These are phyloP conservation scores for Aegilops speltoides DNA, from an alignment of 176 grass and related monocot genomes.

Conservation along the genomic window DNA sequence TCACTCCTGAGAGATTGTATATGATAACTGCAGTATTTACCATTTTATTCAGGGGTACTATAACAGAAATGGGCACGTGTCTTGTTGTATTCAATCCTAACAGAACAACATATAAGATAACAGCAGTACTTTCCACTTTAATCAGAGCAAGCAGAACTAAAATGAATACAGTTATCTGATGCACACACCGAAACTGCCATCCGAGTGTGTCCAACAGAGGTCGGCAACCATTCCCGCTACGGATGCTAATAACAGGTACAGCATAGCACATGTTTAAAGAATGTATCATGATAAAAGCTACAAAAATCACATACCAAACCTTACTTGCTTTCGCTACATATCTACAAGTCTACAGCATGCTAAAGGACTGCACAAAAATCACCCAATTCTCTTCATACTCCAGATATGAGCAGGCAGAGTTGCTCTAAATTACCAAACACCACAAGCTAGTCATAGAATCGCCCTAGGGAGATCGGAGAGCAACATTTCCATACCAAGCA, in stretches of 20 bases:
- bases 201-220: not conserved
- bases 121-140: not conserved
- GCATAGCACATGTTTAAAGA: not conserved
- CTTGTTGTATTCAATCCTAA: slow-evolving; percentile 5
- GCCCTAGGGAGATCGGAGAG: not conserved
- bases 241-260: not conserved
- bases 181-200: not conserved
- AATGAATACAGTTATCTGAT: not conserved
- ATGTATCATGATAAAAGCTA: not conserved
- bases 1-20: not conserved
- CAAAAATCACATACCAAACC: not conserved
- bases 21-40: not conserved
- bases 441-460: not conserved
- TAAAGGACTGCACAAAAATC: not conserved
- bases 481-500: not conserved
- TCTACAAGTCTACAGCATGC: not conserved
- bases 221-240: not conserved
- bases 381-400: not conserved
- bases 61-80: not conserved
- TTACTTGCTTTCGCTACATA: not conserved
- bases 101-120: not conserved
- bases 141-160: not conserved
- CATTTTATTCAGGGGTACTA: not conserved
- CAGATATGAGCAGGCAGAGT: slow-evolving; percentile 2
- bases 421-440: not conserved